Evolutionary conservation across 2,329 filamentous ascomycete species (phyloP), one percentile per base, ranked within the genome.

Genomic region (Claviceps maximensis): DNA sequence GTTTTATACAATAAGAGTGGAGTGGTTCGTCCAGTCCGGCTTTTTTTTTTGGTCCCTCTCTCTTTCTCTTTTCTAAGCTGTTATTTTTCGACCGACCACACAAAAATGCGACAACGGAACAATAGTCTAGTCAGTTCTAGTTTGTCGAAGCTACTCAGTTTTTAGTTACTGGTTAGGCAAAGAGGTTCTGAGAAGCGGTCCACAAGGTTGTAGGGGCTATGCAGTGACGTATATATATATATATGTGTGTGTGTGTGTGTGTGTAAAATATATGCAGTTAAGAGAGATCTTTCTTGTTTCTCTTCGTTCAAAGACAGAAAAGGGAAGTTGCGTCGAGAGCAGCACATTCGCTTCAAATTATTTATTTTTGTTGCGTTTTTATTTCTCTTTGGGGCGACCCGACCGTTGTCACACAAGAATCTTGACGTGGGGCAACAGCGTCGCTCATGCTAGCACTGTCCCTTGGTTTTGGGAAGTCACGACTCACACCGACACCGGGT

Each of bases 371-470:
- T 36, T 15, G 33, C 13, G 2, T 45, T 25, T 44, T 23, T 23
- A 4, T 23, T 44, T 41, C 38, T 21, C n/a, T 13, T 41, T 7
- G 19, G 8, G 17, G 31, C 31, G 21, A 44, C 10, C 9, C n/a
- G 17, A 19, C 31, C 12, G 49, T 23, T 38, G 47, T 25, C 33
- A 51, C 53, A 25, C 44, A 40, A 40, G 25, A 49, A 54, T 40
- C 23, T 53, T 47, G 55, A 48, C 53, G 58, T 54, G 55, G 57
- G 54, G 54, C 49, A 53, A 21, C 49, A 47, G 38, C 40, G n/a
- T 46, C 25, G 46, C 9, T 45, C 54, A 55, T 56, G 15, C 13
- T n/a, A 44, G 3, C 15, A 10, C 7, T 13, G 31, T 9, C 9
- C 6, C 31, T 36, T 36, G 33, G 12, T 36, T 15, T 15, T 36